Base-by-base conservation (phyloP, 2,329 filamentous ascomycete species). In the Exophiala phaeomuriformis region DNA sequence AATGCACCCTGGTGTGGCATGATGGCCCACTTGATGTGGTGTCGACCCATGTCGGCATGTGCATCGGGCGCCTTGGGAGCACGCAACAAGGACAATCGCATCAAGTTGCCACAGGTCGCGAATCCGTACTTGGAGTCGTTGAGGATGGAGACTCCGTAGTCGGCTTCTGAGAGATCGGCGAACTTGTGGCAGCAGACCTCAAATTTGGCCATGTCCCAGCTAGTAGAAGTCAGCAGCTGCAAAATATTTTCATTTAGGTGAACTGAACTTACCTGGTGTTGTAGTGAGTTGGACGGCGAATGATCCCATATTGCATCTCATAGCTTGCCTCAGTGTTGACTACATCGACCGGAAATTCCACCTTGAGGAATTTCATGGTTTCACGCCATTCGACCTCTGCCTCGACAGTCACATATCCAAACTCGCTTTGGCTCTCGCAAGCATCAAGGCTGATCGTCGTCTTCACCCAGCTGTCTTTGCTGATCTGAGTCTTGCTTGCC, bases 81-180 rank as follows among this genome's bases (percentile, higher is more conserved):
- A 39, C 91, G 84, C 12, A 96, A 79, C 19, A 97, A 78, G 9
- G 85, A 90, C 6, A 97, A 76, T 3, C 91, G 83, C 91, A 97
- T 97, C 51, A 90, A 69, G 66, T 86, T 93, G 41, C 91, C 91
- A 44, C 80, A 82, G 9, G 90, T 95, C 27, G 91, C 91, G 67
- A 97, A 97, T 12, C 91, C 91, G 67, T 95, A 97, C 70, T 96
- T 96, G 73, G 84, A 88, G 70, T 97, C 90, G 66, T 97, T 97
- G 55, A 97, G 78, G 58, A 97, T 87, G 2, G 88, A 91, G 5
- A 97, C 89, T 59, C 90, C 90, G 64, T 95, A 95, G 49, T 84
- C 85, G 65, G 87, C 77, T 69, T 96, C 90, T 0, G 86, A 91
- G 29, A 96, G 74, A 69, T 96, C 90, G 7, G 90, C 90, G 76